phyloP scores from a whole-genome alignment of 208 protist genomes.

The Trichomonas gallinae region DNA sequence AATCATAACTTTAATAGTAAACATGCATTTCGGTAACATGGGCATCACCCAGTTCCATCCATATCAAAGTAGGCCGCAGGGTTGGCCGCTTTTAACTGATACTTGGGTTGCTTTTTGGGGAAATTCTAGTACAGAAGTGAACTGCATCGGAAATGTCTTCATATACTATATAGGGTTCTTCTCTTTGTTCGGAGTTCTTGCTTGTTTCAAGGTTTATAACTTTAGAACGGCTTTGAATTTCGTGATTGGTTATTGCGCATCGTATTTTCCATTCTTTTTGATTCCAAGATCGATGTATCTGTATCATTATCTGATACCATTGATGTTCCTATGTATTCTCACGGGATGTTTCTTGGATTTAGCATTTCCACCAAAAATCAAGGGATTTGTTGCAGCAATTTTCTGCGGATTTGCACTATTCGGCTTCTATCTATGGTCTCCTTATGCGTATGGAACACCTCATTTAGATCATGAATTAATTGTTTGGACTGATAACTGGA shows the following conservation, averaged over 20 bases:
- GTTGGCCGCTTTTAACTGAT: not conserved
- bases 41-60: not conserved
- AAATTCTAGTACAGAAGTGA: not conserved
- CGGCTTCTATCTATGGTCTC: not conserved
- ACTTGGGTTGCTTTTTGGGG: not conserved
- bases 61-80: not conserved
- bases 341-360: not conserved
- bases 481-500: not conserved
- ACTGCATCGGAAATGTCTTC: not conserved
- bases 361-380: not conserved
- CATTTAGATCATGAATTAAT: not conserved
- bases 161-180: not conserved
- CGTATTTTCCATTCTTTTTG: not conserved
- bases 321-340: not conserved
- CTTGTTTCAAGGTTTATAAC: not conserved
- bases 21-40: not conserved
- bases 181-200: not conserved
- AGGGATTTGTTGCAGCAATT: not conserved
- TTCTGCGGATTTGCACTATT: not conserved
- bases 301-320: slow-evolving; percentile 1
- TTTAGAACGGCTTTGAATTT: not conserved
- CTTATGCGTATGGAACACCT: not conserved
- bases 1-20: not conserved
- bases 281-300: not conserved
- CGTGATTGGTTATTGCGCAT: not conserved